Evolutionary conservation across 2,329 filamentous ascomycete genomes (phyloP).

Genomic region (Talaromyces sp.): DNA sequence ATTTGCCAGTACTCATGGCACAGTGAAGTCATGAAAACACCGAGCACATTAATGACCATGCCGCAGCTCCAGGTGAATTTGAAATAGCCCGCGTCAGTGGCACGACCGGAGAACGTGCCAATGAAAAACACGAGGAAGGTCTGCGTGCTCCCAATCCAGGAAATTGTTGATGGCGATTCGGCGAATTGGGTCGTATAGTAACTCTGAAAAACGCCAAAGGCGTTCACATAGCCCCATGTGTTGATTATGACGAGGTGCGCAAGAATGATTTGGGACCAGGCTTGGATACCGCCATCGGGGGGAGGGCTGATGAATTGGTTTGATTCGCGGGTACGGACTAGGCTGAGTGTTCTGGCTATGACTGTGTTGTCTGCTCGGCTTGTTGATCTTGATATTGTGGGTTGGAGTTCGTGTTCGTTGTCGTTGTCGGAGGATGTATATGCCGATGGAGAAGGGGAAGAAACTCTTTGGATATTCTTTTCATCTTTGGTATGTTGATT

Average conservation of each 20-base stretch:
- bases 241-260: constrained; percentile 30
- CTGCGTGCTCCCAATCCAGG: constrained; percentile 49
- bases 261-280: constrained; percentile 33
- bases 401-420: neutral
- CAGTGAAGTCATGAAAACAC: constrained; percentile 48
- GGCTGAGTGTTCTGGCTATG: constrained; percentile 9
- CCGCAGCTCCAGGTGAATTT: constrained; percentile 27
- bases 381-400: constrained; percentile 3
- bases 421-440: neutral
- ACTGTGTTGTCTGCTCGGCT: neutral
- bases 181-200: constrained; percentile 40
- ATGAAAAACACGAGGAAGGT: constrained; percentile 47
- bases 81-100: constrained; percentile 44
- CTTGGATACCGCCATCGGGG: constrained; percentile 30
- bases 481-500: neutral
- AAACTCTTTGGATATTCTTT: neutral
- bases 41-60: constrained; percentile 36
- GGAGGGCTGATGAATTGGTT: constrained; percentile 20
- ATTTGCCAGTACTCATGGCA: constrained; percentile 48
- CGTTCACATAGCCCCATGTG: constrained; percentile 27
- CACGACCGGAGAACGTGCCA: constrained; percentile 41
- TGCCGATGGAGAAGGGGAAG: neutral
- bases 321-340: constrained; percentile 17
- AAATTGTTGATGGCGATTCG: constrained; percentile 36
- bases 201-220: constrained; percentile 46